Conservation (phyloP, 805 yeast species). For the Candida oleophila region DNA sequence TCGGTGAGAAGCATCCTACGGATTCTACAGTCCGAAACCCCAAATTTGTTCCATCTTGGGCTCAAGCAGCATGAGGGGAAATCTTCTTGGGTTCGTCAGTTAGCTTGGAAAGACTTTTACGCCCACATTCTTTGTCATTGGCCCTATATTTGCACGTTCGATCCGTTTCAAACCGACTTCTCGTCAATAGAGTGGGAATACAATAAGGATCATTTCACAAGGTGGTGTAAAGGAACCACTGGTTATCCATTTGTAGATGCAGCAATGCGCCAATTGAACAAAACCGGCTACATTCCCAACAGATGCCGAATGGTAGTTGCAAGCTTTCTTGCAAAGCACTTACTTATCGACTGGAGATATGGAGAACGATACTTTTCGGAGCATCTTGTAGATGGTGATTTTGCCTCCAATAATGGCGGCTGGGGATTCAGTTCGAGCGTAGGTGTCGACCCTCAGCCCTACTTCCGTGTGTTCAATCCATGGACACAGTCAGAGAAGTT, state of each 20-base stretch:
- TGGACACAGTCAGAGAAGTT: slow-evolving; percentile 48
- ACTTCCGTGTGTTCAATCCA: slow-evolving; percentile 55
- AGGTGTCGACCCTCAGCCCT: slow-evolving; percentile 57
- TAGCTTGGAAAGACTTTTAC: slow-evolving; percentile 61
- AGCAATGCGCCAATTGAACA: slow-evolving; percentile 50
- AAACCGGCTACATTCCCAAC: slow-evolving; percentile 56
- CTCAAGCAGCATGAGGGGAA: slow-evolving; percentile 20
- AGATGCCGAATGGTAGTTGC: slow-evolving; percentile 55
- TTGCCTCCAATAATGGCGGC: slow-evolving; percentile 55
- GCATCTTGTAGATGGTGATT: slow-evolving; percentile 51
- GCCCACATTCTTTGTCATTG: slow-evolving; percentile 46
- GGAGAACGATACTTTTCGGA: slow-evolving; percentile 53
- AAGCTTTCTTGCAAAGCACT: slow-evolving; percentile 48
- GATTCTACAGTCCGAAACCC: background rate
- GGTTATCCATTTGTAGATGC: slow-evolving; percentile 62
- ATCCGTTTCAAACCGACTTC: slow-evolving; percentile 47
- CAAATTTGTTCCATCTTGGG: background rate
- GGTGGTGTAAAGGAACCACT: slow-evolving; percentile 54
- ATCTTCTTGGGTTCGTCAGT: slow-evolving; percentile 49
- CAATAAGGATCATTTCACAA: slow-evolving; percentile 37
- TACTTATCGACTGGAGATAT: slow-evolving; percentile 53
- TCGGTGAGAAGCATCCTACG: slow-evolving; percentile 40
- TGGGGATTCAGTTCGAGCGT: slow-evolving; percentile 57
- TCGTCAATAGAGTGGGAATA: slow-evolving; percentile 44
- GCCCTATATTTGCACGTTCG: slow-evolving; percentile 52